A percentile compares a stretch with the other conserved stretches of the same genome.
phyloP scores from a whole-genome alignment of 306 rosid genomes.

The Pyrus communis region DNA sequence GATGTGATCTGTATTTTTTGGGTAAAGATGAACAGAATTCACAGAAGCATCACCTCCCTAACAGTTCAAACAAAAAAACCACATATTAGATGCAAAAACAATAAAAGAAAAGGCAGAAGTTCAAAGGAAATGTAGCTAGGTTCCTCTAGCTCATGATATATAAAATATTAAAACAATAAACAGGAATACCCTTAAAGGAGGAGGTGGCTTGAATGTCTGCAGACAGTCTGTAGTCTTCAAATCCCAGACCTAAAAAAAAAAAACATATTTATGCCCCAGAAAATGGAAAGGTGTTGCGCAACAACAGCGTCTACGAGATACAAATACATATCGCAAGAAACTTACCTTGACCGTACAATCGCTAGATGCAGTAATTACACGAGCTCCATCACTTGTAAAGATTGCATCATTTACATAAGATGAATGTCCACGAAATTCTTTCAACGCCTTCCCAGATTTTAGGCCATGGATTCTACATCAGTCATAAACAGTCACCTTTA shows the following conservation, averaged over 20 bases:
- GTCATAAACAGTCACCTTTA: slow-evolving; percentile 1
- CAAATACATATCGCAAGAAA: slow-evolving; percentile 2
- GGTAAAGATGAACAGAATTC: slow-evolving; percentile 89
- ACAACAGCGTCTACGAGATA: not conserved
- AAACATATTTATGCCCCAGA: slow-evolving; percentile 2
- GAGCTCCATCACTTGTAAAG: slow-evolving; percentile 82
- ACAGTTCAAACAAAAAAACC: slow-evolving; percentile 19
- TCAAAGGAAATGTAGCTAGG: not conserved
- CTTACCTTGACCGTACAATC: slow-evolving; percentile 93
- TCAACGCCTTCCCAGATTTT: slow-evolving; percentile 88
- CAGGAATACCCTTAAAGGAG: slow-evolving; percentile 72
- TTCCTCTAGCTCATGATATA: not conserved
- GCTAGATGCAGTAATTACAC: slow-evolving; percentile 89
- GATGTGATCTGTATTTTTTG: slow-evolving; percentile 77
- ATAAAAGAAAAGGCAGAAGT: not conserved
- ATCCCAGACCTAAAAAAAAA: slow-evolving; percentile 78
- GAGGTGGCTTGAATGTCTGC: slow-evolving; percentile 96
- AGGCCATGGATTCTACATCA: slow-evolving; percentile 77
- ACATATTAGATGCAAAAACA: slow-evolving; percentile 20
- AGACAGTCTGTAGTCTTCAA: slow-evolving; percentile 78
- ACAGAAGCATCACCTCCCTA: slow-evolving; percentile 99
- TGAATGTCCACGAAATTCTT: slow-evolving; percentile 94
- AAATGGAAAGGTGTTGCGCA: not conserved
- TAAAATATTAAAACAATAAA: not conserved
- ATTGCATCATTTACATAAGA: slow-evolving; percentile 93